Conservation (phyloP, 345 rosid species). For the Leavenworthia alabamica region DNA sequence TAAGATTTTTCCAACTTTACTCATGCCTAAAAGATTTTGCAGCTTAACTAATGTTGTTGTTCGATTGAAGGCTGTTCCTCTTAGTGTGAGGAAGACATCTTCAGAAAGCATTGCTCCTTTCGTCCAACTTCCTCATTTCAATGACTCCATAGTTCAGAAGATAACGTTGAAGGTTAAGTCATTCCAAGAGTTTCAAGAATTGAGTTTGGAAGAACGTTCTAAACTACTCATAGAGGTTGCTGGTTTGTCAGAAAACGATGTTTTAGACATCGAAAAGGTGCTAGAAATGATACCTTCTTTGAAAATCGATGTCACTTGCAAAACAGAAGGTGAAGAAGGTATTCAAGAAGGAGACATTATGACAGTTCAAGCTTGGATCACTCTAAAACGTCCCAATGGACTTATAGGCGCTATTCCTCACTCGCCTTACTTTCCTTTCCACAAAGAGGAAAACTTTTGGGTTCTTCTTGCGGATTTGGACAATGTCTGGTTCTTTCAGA, state of each 20-base stretch:
- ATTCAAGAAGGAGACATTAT: constrained; percentile 84
- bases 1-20: background rate
- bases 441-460: constrained; percentile 93
- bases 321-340: constrained; percentile 96
- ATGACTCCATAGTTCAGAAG: constrained; percentile 52
- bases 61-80: constrained; percentile 79
- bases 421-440: constrained; percentile 67
- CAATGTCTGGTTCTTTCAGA: constrained; percentile 84
- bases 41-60: background rate
- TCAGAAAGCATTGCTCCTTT: constrained; percentile 82
- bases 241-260: constrained; percentile 56
- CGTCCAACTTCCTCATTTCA: constrained; percentile 86
- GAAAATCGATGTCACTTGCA: constrained; percentile 60
- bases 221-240: constrained; percentile 62
- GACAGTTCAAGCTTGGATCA: constrained; percentile 80
- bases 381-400: constrained; percentile 68
- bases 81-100: constrained; percentile 73
- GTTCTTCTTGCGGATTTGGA: constrained; percentile 74
- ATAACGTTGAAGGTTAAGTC: constrained; percentile 55
- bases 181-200: constrained; percentile 61
- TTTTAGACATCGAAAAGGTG: constrained; percentile 61
- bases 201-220: constrained; percentile 59
- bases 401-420: constrained; percentile 76
- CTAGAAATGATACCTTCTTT: constrained; percentile 85
- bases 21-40: background rate